phyloP scores from a whole-genome alignment of 1,284 basidiomycete genomes.

The Fereydounia khargensis region DNA sequence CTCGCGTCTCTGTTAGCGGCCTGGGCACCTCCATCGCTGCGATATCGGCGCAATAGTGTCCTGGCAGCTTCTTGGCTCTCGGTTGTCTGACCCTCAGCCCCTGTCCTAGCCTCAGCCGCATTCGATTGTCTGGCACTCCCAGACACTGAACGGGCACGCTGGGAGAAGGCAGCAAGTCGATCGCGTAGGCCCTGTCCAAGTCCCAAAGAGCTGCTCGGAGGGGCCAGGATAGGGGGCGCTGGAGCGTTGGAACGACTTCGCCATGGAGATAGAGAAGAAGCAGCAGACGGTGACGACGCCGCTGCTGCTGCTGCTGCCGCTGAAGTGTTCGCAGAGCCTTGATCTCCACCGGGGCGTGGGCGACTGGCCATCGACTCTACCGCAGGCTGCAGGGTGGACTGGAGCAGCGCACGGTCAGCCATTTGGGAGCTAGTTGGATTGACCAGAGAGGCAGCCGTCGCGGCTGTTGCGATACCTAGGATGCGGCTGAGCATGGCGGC shows the following conservation, averaged over 20 bases:
- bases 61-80: too few species aligned
- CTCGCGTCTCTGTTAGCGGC: too few species aligned
- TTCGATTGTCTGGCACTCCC: background rate
- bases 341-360: slow-evolving; percentile 20
- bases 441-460: slow-evolving; percentile 51
- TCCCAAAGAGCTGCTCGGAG: background rate
- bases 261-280: too few species aligned
- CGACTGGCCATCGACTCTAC: slow-evolving; percentile 13
- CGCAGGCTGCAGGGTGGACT: slow-evolving; percentile 26
- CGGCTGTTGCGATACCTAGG: slow-evolving; percentile 48
- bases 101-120: too few species aligned
- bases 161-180: slow-evolving; percentile 15
- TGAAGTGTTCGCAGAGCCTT: background rate
- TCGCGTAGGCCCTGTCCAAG: slow-evolving; percentile 25
- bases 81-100: too few species aligned
- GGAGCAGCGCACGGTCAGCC: slow-evolving; percentile 29
- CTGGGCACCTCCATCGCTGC: too few species aligned
- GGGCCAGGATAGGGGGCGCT: too few species aligned
- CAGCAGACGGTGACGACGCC: background rate
- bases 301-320: too few species aligned
- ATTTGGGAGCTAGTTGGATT: slow-evolving; percentile 22
- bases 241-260: background rate
- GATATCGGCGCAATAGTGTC: too few species aligned
- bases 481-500: slow-evolving; percentile 53
- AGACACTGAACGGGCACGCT: slow-evolving; percentile 3